Evolutionary conservation across 2,329 filamentous ascomycete species (phyloP), one percentile per base, ranked within the genome.

Genomic region (Trichophyton schoenleinii): DNA sequence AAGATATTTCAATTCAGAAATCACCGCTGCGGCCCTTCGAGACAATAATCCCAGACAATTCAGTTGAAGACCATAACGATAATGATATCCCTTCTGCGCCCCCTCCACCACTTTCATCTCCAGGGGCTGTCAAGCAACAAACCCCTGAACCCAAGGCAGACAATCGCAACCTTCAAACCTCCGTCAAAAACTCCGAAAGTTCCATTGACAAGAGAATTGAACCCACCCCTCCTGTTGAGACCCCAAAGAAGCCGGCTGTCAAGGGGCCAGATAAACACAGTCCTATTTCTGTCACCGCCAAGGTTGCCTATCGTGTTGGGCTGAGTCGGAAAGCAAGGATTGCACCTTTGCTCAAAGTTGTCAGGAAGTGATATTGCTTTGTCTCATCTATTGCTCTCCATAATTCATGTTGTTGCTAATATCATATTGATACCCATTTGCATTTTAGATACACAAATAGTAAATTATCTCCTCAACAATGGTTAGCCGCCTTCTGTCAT

Each of bases 251-350:
- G 28, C 46, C 61, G 31, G 31, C 61, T 41, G 22, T 42, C 55
- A 72, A 72, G 59, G 71, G 70, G 2, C 71, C 73, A 9, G 64
- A 67, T 13, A 75, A 73, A 61, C 75, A 77, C 59, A 77, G 74
- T 49, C 75, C 75, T 1, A 75, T 74, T 25, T 68, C 70, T 34
- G 69, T 68, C 49, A 73, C 70, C 52, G 70, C 70, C 59, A 74
- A 72, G 61, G 72, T 76, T 3, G 71, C 73, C 1, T 76, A 74
- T 57, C 73, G 79, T 0, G 78, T 81, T 3, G 79, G 79, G 1
- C 66, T 81, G 62, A 80, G 78, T 67, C 78, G 76, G 59, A 71
- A 70, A 61, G 76, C 76, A 22, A 70, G 75, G 28, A 80, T 81
- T 55, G 77, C 77, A 18, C 76, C 79, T 18, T 67, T 81, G 65